Conservation (phyloP, 1,139 yeast genomes). For the Saccharomyces hybrid region DNA sequence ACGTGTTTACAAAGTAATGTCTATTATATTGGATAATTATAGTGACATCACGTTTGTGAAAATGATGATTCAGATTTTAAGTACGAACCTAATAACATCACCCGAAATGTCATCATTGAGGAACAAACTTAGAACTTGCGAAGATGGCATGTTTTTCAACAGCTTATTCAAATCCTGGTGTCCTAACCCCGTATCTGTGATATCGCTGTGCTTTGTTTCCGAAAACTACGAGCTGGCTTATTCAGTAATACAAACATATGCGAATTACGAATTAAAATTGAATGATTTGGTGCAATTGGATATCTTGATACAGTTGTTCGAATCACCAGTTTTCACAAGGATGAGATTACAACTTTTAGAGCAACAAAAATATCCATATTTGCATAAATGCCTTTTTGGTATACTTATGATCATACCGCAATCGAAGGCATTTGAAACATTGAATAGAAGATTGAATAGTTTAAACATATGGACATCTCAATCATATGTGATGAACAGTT, state of each 20-base stretch:
- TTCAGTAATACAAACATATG: conserved; percentile 64
- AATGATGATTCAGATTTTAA: conserved; percentile 78
- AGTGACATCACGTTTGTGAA: conserved; percentile 65
- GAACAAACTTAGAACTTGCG: conserved; percentile 52
- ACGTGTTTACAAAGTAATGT: conserved; percentile 71
- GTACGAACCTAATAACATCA: conserved; percentile 81
- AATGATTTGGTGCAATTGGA: conserved; percentile 71
- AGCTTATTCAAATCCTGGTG: conserved; percentile 88
- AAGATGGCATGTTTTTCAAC: conserved; percentile 69
- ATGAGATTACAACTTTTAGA: conserved; percentile 80
- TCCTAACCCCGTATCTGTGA: conserved; percentile 81
- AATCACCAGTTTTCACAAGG: conserved; percentile 85
- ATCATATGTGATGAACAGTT: conserved; percentile 8
- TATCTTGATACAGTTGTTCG: conserved; percentile 69
- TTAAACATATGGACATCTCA: conserved; percentile 29
- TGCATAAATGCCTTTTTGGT: conserved; percentile 87
- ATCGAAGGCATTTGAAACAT: conserved; percentile 78
- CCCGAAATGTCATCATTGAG: conserved; percentile 71
- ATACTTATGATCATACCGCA: conserved; percentile 92
- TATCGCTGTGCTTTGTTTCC: conserved; percentile 78
- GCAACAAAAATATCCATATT: conserved; percentile 73
- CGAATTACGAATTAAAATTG: conserved; percentile 62
- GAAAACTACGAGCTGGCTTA: conserved; percentile 88
- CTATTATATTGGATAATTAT: conserved; percentile 63
- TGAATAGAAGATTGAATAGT: conserved; percentile 62